Percentiles rank a stretch among this genome's conserved stretches.
Evolutionary conservation across 495 filamentous ascomycete species (phyloP).

Genomic region (Viridothelium virens): DNA sequence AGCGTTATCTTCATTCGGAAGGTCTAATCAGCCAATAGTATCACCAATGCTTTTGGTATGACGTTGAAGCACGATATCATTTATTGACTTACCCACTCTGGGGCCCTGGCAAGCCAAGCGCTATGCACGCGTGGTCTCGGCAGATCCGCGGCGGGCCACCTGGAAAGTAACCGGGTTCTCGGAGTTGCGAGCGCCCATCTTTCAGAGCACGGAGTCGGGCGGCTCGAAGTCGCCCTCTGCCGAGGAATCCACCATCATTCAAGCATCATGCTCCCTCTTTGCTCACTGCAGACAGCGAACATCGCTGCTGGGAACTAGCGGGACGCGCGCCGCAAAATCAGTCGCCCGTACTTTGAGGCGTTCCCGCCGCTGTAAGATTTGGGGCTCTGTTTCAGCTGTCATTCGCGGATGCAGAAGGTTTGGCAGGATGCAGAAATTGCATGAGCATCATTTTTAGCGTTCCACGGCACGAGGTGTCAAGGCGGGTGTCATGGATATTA

Average conservation of each 20-base stretch:
- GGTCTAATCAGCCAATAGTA: too few species aligned
- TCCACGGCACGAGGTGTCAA: neutral
- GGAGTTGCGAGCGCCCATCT: neutral
- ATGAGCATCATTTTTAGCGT: neutral
- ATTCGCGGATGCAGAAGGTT: slow-evolving; percentile 4
- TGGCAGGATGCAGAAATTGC: neutral
- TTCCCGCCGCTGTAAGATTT: neutral
- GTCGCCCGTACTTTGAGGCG: neutral
- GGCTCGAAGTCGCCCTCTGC: neutral
- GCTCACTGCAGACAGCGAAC: too few species aligned
- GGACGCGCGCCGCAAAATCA: too few species aligned
- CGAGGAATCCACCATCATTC: neutral
- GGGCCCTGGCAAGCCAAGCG: too few species aligned
- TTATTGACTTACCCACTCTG: too few species aligned
- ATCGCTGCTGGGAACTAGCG: too few species aligned
- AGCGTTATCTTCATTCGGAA: too few species aligned
- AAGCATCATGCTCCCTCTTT: neutral
- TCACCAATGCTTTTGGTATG: too few species aligned
- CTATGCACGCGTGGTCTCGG: neutral
- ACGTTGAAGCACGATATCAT: too few species aligned
- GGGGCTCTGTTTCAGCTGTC: slow-evolving; percentile 5
- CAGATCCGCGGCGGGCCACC: slow-evolving; percentile 1
- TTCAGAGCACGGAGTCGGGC: too few species aligned
- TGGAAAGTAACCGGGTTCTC: neutral
- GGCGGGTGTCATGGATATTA: neutral